A percentile compares a stretch with the other conserved stretches of the same genome.
These are phyloP conservation scores for Endocalyx cinctus DNA, from an alignment of 2,329 filamentous ascomycete species.

Conservation along the genomic window DNA sequence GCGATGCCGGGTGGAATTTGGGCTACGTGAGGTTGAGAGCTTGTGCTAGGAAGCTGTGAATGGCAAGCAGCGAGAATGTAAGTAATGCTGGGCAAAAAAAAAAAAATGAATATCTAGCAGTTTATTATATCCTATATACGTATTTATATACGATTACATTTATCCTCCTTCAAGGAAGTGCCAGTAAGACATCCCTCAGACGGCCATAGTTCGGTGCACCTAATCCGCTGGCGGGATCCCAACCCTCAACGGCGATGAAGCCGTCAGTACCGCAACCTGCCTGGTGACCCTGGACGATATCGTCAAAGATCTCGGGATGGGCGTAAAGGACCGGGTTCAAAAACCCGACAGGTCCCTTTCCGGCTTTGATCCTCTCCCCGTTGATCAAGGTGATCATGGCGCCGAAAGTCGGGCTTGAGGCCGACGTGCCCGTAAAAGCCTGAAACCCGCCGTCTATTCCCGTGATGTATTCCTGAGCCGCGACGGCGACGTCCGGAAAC, in stretches of 20 bases:
- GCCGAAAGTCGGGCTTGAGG: conserved; percentile 10
- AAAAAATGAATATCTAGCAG: too few relatives aligned
- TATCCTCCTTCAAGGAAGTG: too few relatives aligned
- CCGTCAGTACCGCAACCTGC: conserved; percentile 8
- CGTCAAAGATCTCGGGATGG: conserved; percentile 12
- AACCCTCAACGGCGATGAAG: conserved; percentile 6
- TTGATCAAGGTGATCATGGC: conserved; percentile 12
- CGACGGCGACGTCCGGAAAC: conserved; percentile 22
- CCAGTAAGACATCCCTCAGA: too few relatives aligned
- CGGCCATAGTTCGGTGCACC: conserved; percentile 8
- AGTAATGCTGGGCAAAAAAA: too few relatives aligned
- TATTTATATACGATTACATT: too few relatives aligned
- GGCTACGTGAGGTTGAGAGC: conserved; percentile 52
- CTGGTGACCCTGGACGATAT: conserved; percentile 9
- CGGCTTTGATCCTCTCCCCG: conserved; percentile 9
- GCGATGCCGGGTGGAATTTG: conserved; percentile 50
- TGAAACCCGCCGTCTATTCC: conserved; percentile 12
- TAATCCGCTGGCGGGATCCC: conserved; percentile 11
- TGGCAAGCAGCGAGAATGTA: too few relatives aligned
- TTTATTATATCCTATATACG: too few relatives aligned
- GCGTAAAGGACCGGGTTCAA: conserved; percentile 11
- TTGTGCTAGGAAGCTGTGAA: conserved; percentile 35
- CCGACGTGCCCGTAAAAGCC: conserved; percentile 18
- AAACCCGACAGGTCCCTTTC: conserved; percentile 11
- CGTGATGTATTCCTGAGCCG: too few relatives aligned